Percentiles rank a stretch among this genome's conserved stretches.
Evolutionary conservation across 2,329 filamentous ascomycete species (phyloP).

Genomic region (Sporothrix dimorphospora): DNA sequence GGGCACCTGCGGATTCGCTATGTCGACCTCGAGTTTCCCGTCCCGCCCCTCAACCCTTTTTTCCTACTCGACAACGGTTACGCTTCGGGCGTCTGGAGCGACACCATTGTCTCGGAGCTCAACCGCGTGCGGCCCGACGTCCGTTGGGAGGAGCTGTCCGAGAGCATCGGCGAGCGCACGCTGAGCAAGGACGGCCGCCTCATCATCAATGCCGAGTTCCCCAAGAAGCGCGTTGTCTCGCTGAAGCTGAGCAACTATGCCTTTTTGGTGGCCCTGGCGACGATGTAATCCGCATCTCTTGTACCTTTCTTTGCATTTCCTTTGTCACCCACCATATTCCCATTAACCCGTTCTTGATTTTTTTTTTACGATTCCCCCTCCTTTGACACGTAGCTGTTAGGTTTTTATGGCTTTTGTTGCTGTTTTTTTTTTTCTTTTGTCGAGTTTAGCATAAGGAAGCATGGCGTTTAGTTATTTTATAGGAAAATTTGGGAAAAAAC

Average conservation of each 20-base stretch:
- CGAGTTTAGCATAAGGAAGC: constrained; percentile 17
- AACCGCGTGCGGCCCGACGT: constrained; percentile 60
- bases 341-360: constrained; percentile 17
- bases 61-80: constrained; percentile 64
- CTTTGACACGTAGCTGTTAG: background rate
- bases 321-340: constrained; percentile 17
- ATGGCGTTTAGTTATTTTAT: constrained; percentile 14
- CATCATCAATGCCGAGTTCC: constrained; percentile 59
- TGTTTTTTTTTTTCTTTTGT: background rate
- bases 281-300: constrained; percentile 27
- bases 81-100: constrained; percentile 74
- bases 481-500: background rate
- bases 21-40: constrained; percentile 72
- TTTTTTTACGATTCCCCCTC: constrained; percentile 2
- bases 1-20: constrained; percentile 72
- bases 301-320: background rate
- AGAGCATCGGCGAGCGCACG: constrained; percentile 64
- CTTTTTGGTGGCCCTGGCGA: constrained; percentile 46
- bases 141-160: constrained; percentile 63
- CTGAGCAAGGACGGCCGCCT: constrained; percentile 63
- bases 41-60: constrained; percentile 72
- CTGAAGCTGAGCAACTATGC: constrained; percentile 62
- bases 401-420: background rate
- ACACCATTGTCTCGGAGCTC: constrained; percentile 65
- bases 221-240: constrained; percentile 56